Conservation (phyloP, 1,284 basidiomycete species). For the Boletus sp. region DNA sequence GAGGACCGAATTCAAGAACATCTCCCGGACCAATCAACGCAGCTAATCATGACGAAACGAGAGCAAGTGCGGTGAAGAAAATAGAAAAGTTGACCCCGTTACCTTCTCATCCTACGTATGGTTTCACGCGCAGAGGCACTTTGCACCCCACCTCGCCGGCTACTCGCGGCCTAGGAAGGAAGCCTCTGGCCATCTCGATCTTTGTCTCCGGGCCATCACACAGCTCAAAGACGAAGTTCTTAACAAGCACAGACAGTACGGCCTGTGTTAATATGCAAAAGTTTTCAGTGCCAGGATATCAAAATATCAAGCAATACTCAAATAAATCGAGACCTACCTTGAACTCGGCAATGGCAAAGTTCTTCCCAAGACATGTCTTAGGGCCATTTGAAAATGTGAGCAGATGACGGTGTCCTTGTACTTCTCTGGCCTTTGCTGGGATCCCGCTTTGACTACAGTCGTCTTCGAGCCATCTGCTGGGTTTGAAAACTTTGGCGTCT, state of each 20-base stretch:
- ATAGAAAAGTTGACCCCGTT: too few species aligned
- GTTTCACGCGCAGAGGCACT: neutral
- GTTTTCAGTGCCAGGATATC: neutral
- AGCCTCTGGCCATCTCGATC: neutral
- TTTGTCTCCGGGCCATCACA: neutral
- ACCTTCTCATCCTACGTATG: neutral
- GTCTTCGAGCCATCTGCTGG: neutral
- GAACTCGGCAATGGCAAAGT: neutral
- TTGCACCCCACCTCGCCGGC: neutral
- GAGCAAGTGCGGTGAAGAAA: too few species aligned
- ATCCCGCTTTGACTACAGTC: neutral
- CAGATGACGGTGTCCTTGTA: neutral
- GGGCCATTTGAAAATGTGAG: neutral
- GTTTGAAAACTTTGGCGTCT: neutral
- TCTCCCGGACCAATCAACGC: too few species aligned
- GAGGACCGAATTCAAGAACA: too few species aligned
- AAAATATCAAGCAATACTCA: neutral
- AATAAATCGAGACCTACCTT: neutral
- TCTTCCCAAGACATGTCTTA: neutral
- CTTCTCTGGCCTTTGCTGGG: neutral
- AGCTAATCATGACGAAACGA: too few species aligned
- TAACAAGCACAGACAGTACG: neutral
- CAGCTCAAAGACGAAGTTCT: neutral
- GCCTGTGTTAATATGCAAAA: neutral
- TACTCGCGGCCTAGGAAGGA: neutral